Evolutionary conservation across 768 basidiomycete species (phyloP), one percentile per base, ranked within the genome.

Genomic region (Pleurotus djamor): DNA sequence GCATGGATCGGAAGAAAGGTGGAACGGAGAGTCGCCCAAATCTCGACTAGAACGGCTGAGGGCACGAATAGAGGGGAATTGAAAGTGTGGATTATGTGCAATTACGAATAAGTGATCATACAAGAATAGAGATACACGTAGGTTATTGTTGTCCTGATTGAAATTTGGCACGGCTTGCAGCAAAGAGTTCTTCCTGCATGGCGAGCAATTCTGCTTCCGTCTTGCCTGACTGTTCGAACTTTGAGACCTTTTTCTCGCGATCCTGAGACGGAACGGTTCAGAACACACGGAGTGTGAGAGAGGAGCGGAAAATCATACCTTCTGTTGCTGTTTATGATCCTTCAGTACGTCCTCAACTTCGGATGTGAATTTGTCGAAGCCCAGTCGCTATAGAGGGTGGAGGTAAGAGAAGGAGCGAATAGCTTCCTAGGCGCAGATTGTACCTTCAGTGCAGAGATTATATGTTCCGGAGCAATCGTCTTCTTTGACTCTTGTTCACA

Each of bases 401-500:
- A 56, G 45, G 59, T 65, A 38, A 56, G 58, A 57, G 34, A 48
- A 49, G 62, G 48, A 14, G 33, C 51, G 34, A 12, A 57, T 32
- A 33, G 34, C 14, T 21, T 34, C 49, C 34, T 17, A 33, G 21
- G 8, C 0, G 44, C 35, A 17, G 28, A 14, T 73, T 80, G 54
- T 59, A 92, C 96, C 78, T 94, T 94, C 58, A 99, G 79, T 4
- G 97, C 97, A 21, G 83, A 78, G 34, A 98, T 89, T 47, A 98
- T 95, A 69, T 99, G 97, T 66, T 99, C 97, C 1, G 97, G 97
- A 4, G 94, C 91, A 66, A 99, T 98, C 0, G 97, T 99, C 79
- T 99, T 99, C 79, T 97, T 98, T 28, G 94, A 93, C 69, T 96
- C 95, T 70, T 94, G 89, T 69, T 98, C 97, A 68, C 97, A 99